Percentiles rank a stretch among this genome's conserved stretches.
These are phyloP conservation scores for Termitomyces sp. DNA, from an alignment of 768 basidiomycete species.

Conservation along the genomic window DNA sequence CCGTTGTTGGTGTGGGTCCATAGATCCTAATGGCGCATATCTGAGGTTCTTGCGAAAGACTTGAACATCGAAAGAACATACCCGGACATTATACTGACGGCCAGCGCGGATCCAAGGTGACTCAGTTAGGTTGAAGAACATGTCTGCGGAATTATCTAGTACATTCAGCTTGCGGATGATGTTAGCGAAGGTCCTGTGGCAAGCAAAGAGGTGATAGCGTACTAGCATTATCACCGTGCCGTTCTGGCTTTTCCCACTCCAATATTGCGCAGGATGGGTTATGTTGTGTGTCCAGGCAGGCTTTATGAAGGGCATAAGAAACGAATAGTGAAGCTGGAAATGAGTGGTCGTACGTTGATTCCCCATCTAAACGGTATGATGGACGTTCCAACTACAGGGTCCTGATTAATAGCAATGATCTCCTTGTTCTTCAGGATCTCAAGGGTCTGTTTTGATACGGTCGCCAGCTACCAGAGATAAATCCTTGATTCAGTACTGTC, in stretches of 20 bases:
- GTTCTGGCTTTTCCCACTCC: slow-evolving; percentile 56
- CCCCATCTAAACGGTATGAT: slow-evolving; percentile 70
- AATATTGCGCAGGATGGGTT: slow-evolving; percentile 57
- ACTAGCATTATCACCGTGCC: slow-evolving; percentile 66
- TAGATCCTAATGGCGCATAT: slow-evolving; percentile 43
- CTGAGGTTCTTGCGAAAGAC: not conserved
- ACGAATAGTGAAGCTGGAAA: not conserved
- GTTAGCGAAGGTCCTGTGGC: not conserved
- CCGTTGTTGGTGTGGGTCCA: slow-evolving; percentile 73
- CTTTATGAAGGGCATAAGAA: slow-evolving; percentile 8
- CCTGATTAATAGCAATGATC: slow-evolving; percentile 66
- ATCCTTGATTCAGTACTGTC: not conserved
- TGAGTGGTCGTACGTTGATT: slow-evolving; percentile 39
- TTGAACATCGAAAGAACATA: slow-evolving; percentile 20
- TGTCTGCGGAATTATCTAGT: slow-evolving; percentile 41
- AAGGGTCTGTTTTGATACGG: slow-evolving; percentile 43
- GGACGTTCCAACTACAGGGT: slow-evolving; percentile 54
- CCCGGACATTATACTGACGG: slow-evolving; percentile 54
- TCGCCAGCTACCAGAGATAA: slow-evolving; percentile 27
- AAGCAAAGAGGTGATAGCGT: slow-evolving; percentile 7
- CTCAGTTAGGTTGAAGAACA: slow-evolving; percentile 59
- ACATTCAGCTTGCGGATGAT: slow-evolving; percentile 45
- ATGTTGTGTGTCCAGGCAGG: slow-evolving; percentile 32
- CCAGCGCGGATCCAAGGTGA: slow-evolving; percentile 65
- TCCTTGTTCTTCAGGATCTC: slow-evolving; percentile 58